Evolutionary conservation across 2,329 filamentous ascomycete genomes (phyloP).

Genomic region (Berkeleyomyces basicola): DNA sequence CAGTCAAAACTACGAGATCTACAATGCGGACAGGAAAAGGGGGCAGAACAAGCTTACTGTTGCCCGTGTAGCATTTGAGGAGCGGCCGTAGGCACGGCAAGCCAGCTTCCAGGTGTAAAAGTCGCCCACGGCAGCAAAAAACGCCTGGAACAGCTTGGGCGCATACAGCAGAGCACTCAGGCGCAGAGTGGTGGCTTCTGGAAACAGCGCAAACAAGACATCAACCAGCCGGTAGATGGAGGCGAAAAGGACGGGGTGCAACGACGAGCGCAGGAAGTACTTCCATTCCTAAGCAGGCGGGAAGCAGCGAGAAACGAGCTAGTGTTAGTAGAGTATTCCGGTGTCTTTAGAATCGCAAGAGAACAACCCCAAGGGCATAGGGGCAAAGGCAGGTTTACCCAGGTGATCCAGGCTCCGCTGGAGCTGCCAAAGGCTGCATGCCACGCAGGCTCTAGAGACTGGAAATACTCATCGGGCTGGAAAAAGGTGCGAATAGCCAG

Average conservation of each 20-base stretch:
- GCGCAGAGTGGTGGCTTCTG: constrained; percentile 29
- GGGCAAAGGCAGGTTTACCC: constrained; percentile 42
- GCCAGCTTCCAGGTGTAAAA: constrained; percentile 80
- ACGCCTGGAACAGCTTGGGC: constrained; percentile 60
- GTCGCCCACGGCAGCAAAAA: constrained; percentile 63
- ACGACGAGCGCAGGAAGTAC: constrained; percentile 68
- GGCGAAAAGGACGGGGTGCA: constrained; percentile 82
- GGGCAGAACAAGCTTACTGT: constrained; percentile 36
- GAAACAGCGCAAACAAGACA: constrained; percentile 36
- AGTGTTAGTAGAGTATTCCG: background rate
- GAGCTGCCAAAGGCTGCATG: constrained; percentile 60
- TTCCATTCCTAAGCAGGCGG: constrained; percentile 68
- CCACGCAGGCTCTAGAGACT: constrained; percentile 91
- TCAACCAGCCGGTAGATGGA: constrained; percentile 50
- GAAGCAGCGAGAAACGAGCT: background rate
- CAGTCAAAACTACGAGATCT: constrained; percentile 9
- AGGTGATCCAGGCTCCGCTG: constrained; percentile 84
- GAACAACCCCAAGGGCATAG: background rate
- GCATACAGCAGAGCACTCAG: constrained; percentile 53
- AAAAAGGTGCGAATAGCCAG: constrained; percentile 76
- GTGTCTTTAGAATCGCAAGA: background rate
- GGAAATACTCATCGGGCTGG: constrained; percentile 95
- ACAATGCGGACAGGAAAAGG: constrained; percentile 18
- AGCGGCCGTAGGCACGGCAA: constrained; percentile 50
- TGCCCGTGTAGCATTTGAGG: constrained; percentile 47